A percentile compares a stretch with the other conserved stretches of the same genome.
Evolutionary conservation across 2,329 filamentous ascomycete species (phyloP).

Genomic region (Stemphylium vesicarium): DNA sequence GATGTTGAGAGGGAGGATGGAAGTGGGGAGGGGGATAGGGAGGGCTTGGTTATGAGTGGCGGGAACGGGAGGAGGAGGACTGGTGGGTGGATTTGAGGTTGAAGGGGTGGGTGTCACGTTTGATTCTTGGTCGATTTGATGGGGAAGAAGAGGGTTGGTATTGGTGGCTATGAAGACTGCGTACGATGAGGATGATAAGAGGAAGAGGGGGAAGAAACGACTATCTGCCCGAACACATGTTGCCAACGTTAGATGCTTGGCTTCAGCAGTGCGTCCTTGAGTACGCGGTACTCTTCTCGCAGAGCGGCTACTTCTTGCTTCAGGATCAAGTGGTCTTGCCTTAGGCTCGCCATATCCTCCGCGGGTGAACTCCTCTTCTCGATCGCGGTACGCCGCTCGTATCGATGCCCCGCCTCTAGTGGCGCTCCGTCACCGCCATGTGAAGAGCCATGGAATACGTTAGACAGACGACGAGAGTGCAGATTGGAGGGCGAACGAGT

Average conservation of each 20-base stretch:
- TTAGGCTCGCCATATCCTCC: conserved; percentile 7
- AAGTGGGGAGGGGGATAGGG: neutral
- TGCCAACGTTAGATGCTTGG: neutral
- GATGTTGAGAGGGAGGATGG: conserved; percentile 1
- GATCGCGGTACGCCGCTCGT: no score
- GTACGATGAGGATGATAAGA: no score
- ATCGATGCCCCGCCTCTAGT: neutral
- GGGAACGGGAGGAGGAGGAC: conserved; percentile 11
- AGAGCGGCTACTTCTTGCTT: conserved; percentile 23
- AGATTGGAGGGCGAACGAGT: neutral
- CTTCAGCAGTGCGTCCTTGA: conserved; percentile 25
- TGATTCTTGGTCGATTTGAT: no score
- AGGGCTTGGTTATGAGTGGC: neutral
- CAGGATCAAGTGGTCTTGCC: conserved; percentile 18
- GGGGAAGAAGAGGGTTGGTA: neutral
- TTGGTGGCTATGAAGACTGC: neutral
- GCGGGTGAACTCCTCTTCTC: neutral
- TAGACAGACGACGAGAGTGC: neutral
- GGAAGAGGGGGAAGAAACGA: no score
- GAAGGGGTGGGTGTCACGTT: no score
- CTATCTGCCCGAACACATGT: neutral
- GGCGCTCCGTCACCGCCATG: neutral
- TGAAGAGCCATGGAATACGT: no score
- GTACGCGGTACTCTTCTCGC: conserved; percentile 21
- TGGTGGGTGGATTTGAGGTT: conserved; percentile 6